A percentile compares a stretch with the other conserved stretches of the same genome.
These are phyloP conservation scores for Candida tropicalis DNA, from an alignment of 1,139 yeast genomes.

Conservation along the genomic window DNA sequence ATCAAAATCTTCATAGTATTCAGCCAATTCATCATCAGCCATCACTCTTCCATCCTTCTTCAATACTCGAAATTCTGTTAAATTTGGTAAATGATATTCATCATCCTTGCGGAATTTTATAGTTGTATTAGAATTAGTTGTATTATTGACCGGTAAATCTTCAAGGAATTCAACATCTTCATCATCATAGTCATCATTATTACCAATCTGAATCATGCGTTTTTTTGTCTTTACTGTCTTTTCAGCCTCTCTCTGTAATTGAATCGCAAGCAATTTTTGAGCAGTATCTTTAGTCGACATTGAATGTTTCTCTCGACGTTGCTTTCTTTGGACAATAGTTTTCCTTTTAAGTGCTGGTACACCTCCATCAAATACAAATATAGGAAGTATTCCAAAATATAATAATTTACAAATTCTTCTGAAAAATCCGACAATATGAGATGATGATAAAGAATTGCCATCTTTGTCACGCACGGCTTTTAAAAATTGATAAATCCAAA, in stretches of 20 bases:
- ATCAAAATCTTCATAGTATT: slow-evolving; percentile 61
- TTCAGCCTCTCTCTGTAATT: slow-evolving; percentile 62
- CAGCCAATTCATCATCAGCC: slow-evolving; percentile 65
- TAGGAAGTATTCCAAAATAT: slow-evolving; percentile 87
- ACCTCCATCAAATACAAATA: slow-evolving; percentile 97
- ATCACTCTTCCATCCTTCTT: slow-evolving; percentile 70
- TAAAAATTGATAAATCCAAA: slow-evolving; percentile 96
- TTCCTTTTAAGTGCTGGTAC: slow-evolving; percentile 84
- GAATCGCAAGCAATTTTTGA: slow-evolving; percentile 75
- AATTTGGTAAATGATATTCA: slow-evolving; percentile 82
- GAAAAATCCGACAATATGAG: slow-evolving; percentile 94
- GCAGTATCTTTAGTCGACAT: slow-evolving; percentile 79
- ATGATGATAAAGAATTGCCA: slow-evolving; percentile 75
- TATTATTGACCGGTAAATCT: slow-evolving; percentile 36
- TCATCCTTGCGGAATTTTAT: slow-evolving; percentile 49
- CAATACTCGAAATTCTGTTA: slow-evolving; percentile 41
- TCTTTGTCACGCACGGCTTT: slow-evolving; percentile 90
- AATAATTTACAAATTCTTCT: slow-evolving; percentile 88
- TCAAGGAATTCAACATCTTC: slow-evolving; percentile 36
- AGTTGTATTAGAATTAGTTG: neutral
- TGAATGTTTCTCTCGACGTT: slow-evolving; percentile 72
- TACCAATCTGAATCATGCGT: slow-evolving; percentile 1
- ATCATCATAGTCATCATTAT: slow-evolving; percentile 10
- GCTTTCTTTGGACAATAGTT: slow-evolving; percentile 71
- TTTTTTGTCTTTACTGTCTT: slow-evolving; percentile 10